Conservation (phyloP, 805 yeast genomes). For the Lipomyces orientalis region DNA sequence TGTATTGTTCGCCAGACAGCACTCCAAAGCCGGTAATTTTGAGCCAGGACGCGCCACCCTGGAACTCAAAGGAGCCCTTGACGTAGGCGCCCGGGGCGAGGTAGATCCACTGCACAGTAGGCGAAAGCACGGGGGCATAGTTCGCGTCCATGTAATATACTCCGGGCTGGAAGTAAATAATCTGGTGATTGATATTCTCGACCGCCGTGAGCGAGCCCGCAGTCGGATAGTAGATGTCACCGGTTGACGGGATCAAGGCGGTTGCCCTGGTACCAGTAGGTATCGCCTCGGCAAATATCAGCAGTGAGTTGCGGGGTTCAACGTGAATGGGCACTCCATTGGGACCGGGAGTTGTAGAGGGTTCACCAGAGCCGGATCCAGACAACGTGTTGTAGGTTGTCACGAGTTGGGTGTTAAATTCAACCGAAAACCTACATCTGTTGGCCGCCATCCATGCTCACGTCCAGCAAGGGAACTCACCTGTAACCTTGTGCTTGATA, state of each 20-base stretch:
- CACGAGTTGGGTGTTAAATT: background rate
- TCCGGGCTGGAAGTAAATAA: slow-evolving; percentile 3
- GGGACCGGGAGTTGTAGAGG: background rate
- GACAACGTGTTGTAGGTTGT: background rate
- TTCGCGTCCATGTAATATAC: background rate
- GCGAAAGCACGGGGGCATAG: background rate
- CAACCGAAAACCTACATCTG: background rate
- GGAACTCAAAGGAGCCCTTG: background rate
- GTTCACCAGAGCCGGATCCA: background rate
- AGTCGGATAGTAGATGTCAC: slow-evolving; percentile 2
- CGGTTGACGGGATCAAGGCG: background rate
- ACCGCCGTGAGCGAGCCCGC: background rate
- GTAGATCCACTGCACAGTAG: background rate
- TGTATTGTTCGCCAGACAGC: background rate
- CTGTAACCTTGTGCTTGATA: background rate
- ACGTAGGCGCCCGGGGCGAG: background rate
- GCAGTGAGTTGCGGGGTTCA: background rate
- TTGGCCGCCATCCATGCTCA: background rate
- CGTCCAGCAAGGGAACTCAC: background rate
- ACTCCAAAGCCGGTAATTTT: background rate
- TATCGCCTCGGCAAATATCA: slow-evolving; percentile 5
- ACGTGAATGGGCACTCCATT: background rate
- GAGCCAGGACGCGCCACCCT: background rate
- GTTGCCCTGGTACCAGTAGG: background rate
- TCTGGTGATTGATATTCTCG: background rate